Percentiles rank a stretch among this genome's conserved stretches.
These are phyloP conservation scores for Aspergillus texensis DNA, from an alignment of 2,329 filamentous ascomycete genomes.

Conservation along the genomic window DNA sequence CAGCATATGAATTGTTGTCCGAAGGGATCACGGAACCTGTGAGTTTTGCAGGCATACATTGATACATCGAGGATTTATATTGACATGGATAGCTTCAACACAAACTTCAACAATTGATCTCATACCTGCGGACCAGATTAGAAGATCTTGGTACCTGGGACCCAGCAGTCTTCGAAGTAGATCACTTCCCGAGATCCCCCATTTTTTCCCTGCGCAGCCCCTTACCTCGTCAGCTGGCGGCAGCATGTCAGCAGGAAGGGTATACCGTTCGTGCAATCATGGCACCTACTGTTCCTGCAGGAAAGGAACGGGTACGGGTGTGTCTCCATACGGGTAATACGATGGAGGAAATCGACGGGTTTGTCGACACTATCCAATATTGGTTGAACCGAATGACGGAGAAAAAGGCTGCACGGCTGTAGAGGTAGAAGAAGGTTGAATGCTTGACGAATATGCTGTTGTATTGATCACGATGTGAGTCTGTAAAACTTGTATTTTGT, in stretches of 20 bases:
- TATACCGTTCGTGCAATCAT: slow-evolving; percentile 68
- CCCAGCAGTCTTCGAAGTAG: slow-evolving; percentile 39
- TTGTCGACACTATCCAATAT: slow-evolving; percentile 52
- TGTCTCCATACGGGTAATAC: slow-evolving; percentile 72
- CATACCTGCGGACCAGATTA: slow-evolving; percentile 50
- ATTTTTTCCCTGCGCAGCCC: slow-evolving; percentile 66
- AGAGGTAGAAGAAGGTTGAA: background rate
- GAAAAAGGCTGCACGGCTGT: slow-evolving; percentile 16
- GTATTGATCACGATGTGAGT: background rate
- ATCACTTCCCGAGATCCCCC: slow-evolving; percentile 57
- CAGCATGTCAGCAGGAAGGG: slow-evolving; percentile 60
- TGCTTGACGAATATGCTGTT: background rate
- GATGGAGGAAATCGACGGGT: slow-evolving; percentile 55
- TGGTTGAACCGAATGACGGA: slow-evolving; percentile 47
- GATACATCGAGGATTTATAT: background rate
- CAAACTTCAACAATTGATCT: slow-evolving; percentile 53
- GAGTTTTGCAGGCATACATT: slow-evolving; percentile 18
- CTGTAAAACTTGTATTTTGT: background rate
- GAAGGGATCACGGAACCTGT: slow-evolving; percentile 53
- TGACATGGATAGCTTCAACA: slow-evolving; percentile 36
- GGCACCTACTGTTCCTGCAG: slow-evolving; percentile 66
- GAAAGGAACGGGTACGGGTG: slow-evolving; percentile 65
- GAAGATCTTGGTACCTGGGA: slow-evolving; percentile 34
- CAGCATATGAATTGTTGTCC: slow-evolving; percentile 60
- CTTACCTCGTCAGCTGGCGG: slow-evolving; percentile 61